Conservation (phyloP, 768 basidiomycete genomes). For the Amanita subjunquillea region DNA sequence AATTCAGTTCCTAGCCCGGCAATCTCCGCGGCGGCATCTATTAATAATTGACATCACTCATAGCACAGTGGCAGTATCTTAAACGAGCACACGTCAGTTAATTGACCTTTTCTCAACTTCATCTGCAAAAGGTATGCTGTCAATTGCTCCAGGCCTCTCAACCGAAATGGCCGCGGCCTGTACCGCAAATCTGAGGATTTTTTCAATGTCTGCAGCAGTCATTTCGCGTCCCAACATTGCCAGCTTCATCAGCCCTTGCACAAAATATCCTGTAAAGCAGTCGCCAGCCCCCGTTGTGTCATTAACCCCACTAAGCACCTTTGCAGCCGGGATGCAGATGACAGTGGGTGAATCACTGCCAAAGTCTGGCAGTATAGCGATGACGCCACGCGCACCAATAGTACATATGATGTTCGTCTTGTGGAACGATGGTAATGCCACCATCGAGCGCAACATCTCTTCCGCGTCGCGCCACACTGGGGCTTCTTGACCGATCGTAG, state of each 20-base stretch:
- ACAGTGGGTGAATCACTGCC: slow-evolving; percentile 12
- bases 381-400: slow-evolving; percentile 40
- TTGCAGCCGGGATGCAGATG: slow-evolving; percentile 37
- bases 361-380: slow-evolving; percentile 26
- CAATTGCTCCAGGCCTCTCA: slow-evolving; percentile 45
- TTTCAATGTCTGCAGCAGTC: slow-evolving; percentile 19
- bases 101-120: slow-evolving; percentile 23
- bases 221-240: slow-evolving; percentile 18
- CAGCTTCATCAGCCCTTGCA: slow-evolving; percentile 41
- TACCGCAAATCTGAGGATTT: slow-evolving; percentile 28
- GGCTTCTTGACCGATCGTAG: slow-evolving; percentile 10
- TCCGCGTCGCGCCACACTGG: not conserved
- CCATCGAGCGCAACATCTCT: slow-evolving; percentile 13
- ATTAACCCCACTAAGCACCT: slow-evolving; percentile 24
- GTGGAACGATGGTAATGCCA: slow-evolving; percentile 15
- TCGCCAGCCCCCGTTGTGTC: slow-evolving; percentile 62
- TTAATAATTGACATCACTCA: too few species aligned
- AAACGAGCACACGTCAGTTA: too few species aligned
- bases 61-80: too few species aligned
- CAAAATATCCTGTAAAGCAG: slow-evolving; percentile 53
- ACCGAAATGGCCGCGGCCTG: slow-evolving; percentile 54
- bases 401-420: slow-evolving; percentile 46
- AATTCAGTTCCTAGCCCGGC: not conserved
- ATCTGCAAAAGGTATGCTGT: slow-evolving; percentile 36
- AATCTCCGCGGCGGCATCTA: not conserved